Conservation (phyloP, 352 stramenopile species). For the Phytophthora pluvialis region DNA sequence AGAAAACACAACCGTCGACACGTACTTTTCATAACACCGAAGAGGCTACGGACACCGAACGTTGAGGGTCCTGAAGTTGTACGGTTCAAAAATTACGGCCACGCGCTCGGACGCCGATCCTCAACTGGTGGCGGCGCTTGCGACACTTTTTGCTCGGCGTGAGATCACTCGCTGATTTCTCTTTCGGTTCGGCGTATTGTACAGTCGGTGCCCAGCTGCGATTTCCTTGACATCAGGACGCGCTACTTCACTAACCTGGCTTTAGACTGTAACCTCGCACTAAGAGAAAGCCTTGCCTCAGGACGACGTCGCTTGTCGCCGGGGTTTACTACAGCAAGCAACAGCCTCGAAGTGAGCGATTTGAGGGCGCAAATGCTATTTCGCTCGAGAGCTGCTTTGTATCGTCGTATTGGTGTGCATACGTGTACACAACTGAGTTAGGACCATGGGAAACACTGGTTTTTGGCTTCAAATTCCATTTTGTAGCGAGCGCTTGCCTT, state of each 20-base stretch:
- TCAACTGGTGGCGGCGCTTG: neutral
- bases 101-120: neutral
- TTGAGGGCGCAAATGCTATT: too few relatives aligned
- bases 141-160: neutral
- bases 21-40: neutral
- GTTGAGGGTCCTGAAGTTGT: constrained; percentile 1
- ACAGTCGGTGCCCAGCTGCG: neutral
- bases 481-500: too few relatives aligned
- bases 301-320: too few relatives aligned
- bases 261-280: neutral
- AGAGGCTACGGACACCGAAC: constrained; percentile 12
- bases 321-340: too few relatives aligned
- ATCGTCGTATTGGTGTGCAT: too few relatives aligned
- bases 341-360: too few relatives aligned
- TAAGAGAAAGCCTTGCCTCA: neutral
- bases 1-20: neutral
- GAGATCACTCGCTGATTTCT: neutral
- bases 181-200: neutral
- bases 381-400: too few relatives aligned
- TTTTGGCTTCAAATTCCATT: too few relatives aligned
- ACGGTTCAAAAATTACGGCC: neutral
- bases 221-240: too few relatives aligned
- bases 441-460: too few relatives aligned
- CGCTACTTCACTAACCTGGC: too few relatives aligned
- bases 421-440: too few relatives aligned